These are phyloP conservation scores for Malbranchea zuffiana DNA, from an alignment of 2,329 filamentous ascomycete genomes.

Conservation along the genomic window DNA sequence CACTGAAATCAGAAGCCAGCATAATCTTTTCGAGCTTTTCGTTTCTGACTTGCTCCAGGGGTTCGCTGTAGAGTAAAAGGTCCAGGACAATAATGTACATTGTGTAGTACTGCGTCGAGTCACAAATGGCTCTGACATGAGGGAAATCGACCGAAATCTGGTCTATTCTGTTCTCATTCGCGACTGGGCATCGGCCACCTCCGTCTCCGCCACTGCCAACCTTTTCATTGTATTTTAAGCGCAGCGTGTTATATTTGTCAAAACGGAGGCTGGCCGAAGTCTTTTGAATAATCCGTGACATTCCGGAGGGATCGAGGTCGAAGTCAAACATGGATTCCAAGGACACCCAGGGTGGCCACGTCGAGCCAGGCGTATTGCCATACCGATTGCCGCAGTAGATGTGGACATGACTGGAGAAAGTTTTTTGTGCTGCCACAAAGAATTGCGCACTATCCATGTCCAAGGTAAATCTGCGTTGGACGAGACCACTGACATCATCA, in stretches of 20 bases:
- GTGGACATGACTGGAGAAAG: slow-evolving; percentile 74
- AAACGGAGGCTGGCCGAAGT: slow-evolving; percentile 90
- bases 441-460: slow-evolving; percentile 98
- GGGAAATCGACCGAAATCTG: slow-evolving; percentile 96
- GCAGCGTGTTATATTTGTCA: slow-evolving; percentile 95
- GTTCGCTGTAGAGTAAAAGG: slow-evolving; percentile 89
- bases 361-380: slow-evolving; percentile 68
- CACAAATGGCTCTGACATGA: slow-evolving; percentile 84
- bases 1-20: slow-evolving; percentile 95
- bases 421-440: slow-evolving; percentile 91
- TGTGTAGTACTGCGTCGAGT: slow-evolving; percentile 93
- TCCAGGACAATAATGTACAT: slow-evolving; percentile 98
- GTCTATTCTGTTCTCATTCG: slow-evolving; percentile 64
- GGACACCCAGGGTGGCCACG: slow-evolving; percentile 97
- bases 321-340: slow-evolving; percentile 99
- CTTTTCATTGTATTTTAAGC: slow-evolving; percentile 93
- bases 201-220: slow-evolving; percentile 50
- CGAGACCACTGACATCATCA: slow-evolving; percentile 86
- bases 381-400: slow-evolving; percentile 93
- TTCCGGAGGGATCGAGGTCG: slow-evolving; percentile 86
- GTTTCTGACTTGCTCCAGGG: slow-evolving; percentile 89
- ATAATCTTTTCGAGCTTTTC: slow-evolving; percentile 97
- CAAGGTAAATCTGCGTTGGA: slow-evolving; percentile 85
- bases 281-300: slow-evolving; percentile 91
- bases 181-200: slow-evolving; percentile 43